Evolutionary conservation across 371 early-diverging fungal species (phyloP), one percentile per base, ranked within the genome.

Genomic region (Haplosporangium sp.): DNA sequence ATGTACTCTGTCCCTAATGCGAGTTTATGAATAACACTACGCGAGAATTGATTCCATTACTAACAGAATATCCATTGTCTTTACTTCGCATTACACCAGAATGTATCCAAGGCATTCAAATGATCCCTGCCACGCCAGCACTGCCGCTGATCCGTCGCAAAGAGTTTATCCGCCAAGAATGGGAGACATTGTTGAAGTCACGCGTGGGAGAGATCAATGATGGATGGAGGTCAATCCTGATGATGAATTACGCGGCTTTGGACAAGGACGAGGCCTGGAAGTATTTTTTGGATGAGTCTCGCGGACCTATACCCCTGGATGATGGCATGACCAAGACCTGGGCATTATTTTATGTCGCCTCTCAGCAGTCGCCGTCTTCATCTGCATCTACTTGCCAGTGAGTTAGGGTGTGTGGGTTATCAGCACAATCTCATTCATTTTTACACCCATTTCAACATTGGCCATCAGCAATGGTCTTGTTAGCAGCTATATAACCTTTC

Each of bases 71-170:
- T 29, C 2, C 29, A 29, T 6, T 23, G 13, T 41, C 3, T n/a
- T 40, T 20, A 10, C 47, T 57, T 41, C 43, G 16, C 12, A 50
- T 52, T 14, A 40, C 38, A 37, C 11, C 65, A 85, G 91, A 93
- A 73, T 94, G 73, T 59, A 92, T 94, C 52, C 91, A 91, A 70
- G 92, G 94, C 10, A 94, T 94, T 64, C 94, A 93, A 64, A 91
- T 91, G 83, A 76, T 94, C 23, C 93, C 94, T 0, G 91, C 92
- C 69, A 93, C 93, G 16, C 93, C 94, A 2, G 89, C 88, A 1
- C 64, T 87, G 40, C 81, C 83, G 0, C 62, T 84, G 61, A 74
- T 86, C 14, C 80, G 87, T 23, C 84, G 82, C 1, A 81, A 70
- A 42, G 79, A 82, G 58, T 87, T 89, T 76, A 86, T 88, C 23